phyloP scores from a whole-genome alignment of 2,329 filamentous ascomycete genomes.

The Teratosphaeria viscida region DNA sequence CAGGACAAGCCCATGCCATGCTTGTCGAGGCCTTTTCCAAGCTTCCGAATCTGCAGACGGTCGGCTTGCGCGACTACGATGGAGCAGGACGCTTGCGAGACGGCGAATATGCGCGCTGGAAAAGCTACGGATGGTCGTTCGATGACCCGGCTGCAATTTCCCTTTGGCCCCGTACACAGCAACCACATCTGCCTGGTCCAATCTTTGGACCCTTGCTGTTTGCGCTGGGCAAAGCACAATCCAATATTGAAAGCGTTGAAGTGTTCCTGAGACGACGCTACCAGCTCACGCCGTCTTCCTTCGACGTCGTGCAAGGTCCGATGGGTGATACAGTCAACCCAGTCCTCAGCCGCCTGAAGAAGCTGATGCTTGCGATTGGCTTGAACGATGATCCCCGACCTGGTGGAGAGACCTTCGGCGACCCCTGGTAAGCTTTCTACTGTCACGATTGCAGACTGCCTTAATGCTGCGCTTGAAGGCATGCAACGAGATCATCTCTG shows the following conservation, averaged over 20 bases:
- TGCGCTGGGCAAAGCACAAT: constrained; percentile 10
- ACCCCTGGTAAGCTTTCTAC: not conserved
- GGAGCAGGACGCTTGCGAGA: constrained; percentile 43
- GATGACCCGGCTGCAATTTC: not conserved
- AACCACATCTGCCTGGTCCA: not conserved
- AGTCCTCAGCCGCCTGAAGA: constrained; percentile 10
- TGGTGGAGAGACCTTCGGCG: not conserved
- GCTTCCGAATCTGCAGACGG: constrained; percentile 43
- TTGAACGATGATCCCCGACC: not conserved
- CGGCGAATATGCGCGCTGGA: constrained; percentile 34
- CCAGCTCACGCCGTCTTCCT: constrained; percentile 4
- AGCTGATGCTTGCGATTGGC: constrained; percentile 10
- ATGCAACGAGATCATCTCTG: no score
- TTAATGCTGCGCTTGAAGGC: no score
- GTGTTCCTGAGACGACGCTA: constrained; percentile 14
- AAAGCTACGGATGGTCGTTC: constrained; percentile 40
- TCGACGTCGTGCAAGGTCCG: constrained; percentile 5
- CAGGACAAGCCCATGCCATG: constrained; percentile 43
- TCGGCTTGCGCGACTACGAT: constrained; percentile 52
- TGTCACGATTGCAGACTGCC: not conserved
- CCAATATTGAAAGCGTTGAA: constrained; percentile 11
- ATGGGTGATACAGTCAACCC: constrained; percentile 2
- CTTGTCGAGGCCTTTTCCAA: constrained; percentile 47
- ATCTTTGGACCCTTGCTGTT: constrained; percentile 14
- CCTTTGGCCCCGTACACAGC: not conserved